Base-by-base conservation (phyloP, 495 filamentous ascomycete genomes). In the Neurospora cerealis region DNA sequence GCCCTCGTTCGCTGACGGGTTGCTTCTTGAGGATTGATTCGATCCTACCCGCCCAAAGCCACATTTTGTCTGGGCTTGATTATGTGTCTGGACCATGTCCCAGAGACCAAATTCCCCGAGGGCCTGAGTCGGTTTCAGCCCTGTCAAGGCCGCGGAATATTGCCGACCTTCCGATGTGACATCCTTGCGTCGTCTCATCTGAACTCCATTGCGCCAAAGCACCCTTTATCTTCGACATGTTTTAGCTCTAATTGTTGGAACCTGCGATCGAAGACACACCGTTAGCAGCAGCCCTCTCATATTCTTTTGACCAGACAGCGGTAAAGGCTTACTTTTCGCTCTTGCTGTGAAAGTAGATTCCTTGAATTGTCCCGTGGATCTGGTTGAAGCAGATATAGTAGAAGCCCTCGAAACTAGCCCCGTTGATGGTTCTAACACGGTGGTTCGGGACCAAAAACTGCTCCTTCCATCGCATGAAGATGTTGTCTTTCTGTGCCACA, bases 391-490 rank as follows among this genome's bases (percentile, higher is more conserved):
- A 98, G 73, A 99, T 98, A 77, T 98, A 99, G 79, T 99, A 99
- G 79, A 99, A 99, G 0, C 96, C 96, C 76, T 99, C 96, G 77
- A 98, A 99, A 77, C 94, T 97, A 1, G 96, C 96, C 5, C 96
- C 96, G 37, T 89, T 91, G 74, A 99, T 96, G 21, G 93, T 93
- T 73, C 89, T 86, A 28, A 98, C 93, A 3, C 93, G 88, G 81
- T 99, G 96, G 77, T 98, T 94, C 11, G 96, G 96, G 4, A 99
- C 96, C 9, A 99, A 87, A 79, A 99, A 99, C 77, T 96, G 93
- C 81, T 99, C 96, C 80, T 99, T 99, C 96, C 96, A 99, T 70
- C 96, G 89, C 96, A 99, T 99, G 81, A 98, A 99, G 24, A 99
- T 91, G 80, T 98, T 91, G 77, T 98, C 95, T 72, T 90, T 87